Evolutionary conservation across 1,284 basidiomycete species (phyloP).

Genomic region (Cutaneotrichosporon cyanovorans): DNA sequence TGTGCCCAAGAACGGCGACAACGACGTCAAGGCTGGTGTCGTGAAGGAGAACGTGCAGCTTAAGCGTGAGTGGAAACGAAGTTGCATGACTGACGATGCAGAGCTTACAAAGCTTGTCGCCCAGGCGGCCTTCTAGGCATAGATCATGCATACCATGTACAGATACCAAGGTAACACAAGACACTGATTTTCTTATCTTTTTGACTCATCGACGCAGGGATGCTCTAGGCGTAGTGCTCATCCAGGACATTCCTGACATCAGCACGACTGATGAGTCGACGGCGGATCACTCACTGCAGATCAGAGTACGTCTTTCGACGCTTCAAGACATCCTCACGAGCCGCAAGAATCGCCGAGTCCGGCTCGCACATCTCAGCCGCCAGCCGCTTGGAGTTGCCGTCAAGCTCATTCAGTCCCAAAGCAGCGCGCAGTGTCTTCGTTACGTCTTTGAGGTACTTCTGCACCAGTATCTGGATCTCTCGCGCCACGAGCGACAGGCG

Average conservation of each 20-base stretch:
- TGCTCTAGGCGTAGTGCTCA: not conserved
- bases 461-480: slow-evolving; percentile 2
- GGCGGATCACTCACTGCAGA: not conserved
- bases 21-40: slow-evolving; percentile 88
- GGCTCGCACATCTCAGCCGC: slow-evolving; percentile 11
- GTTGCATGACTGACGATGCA: slow-evolving; percentile 39
- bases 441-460: slow-evolving; percentile 8
- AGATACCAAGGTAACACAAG: not conserved
- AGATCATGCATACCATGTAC: slow-evolving; percentile 14
- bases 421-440: slow-evolving; percentile 4
- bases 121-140: slow-evolving; percentile 37
- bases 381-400: slow-evolving; percentile 1
- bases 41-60: slow-evolving; percentile 84
- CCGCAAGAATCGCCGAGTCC: slow-evolving; percentile 5
- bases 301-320: not conserved
- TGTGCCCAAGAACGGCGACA: slow-evolving; percentile 83
- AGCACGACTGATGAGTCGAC: not conserved
- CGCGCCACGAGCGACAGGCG: not conserved
- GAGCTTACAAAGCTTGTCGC: slow-evolving; percentile 78
- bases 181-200: not conserved
- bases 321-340: slow-evolving; percentile 2
- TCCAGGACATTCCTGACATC: not conserved
- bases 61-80: slow-evolving; percentile 59
- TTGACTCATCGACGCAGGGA: not conserved
- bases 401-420: slow-evolving; percentile 12